Percentiles rank a stretch among this genome's conserved stretches.
phyloP scores from a whole-genome alignment of 768 basidiomycete genomes.

The Lepiota brunneoincarnata region DNA sequence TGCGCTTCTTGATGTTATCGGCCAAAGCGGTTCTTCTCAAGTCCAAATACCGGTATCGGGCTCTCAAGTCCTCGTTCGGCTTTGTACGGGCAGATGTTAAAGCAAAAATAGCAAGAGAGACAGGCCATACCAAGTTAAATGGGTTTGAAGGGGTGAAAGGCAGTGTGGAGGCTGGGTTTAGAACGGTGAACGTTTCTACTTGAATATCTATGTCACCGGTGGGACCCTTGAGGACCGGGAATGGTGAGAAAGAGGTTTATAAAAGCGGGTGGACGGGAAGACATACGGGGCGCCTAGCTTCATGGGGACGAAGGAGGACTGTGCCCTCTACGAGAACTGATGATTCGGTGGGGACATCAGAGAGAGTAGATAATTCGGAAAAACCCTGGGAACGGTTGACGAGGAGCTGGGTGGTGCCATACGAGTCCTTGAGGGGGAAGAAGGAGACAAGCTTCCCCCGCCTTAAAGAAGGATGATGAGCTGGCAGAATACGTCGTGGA shows the following conservation, averaged over 20 bases:
- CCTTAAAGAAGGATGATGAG: conserved; percentile 45
- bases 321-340: conserved; percentile 72
- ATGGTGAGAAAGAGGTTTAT: conserved; percentile 16
- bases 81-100: conserved; percentile 25
- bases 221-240: conserved; percentile 38
- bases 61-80: conserved; percentile 85
- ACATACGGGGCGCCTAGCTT: conserved; percentile 62
- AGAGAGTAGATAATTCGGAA: conserved; percentile 34
- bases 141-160: conserved; percentile 86
- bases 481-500: conserved; percentile 27
- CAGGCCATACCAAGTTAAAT: conserved; percentile 63
- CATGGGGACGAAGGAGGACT: conserved; percentile 61
- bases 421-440: conserved; percentile 80
- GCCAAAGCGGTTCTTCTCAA: conserved; percentile 74
- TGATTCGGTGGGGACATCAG: conserved; percentile 72
- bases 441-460: conserved; percentile 77
- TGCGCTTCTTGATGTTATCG: conserved; percentile 77
- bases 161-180: conserved; percentile 77
- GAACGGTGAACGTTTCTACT: conserved; percentile 63
- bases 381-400: conserved; percentile 42
- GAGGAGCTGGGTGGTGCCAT: conserved; percentile 78
- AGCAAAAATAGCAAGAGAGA: conserved; percentile 13
- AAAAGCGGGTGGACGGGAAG: conserved; percentile 17
- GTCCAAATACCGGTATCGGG: conserved; percentile 87
- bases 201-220: conserved; percentile 82